Conservation (phyloP, 1,284 basidiomycete genomes). For the Trichosporon sp. region DNA sequence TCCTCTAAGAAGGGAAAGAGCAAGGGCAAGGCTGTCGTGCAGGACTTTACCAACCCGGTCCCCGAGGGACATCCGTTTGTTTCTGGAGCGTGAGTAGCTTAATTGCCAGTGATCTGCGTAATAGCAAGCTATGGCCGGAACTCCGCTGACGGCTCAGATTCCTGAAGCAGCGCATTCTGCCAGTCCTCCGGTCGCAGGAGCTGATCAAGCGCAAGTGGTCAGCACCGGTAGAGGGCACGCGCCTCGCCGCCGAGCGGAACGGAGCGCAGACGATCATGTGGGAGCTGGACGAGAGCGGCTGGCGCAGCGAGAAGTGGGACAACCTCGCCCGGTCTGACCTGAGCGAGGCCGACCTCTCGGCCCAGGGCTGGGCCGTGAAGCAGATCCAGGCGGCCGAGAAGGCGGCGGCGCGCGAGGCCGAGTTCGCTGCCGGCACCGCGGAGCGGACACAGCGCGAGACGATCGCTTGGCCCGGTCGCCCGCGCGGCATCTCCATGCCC, state of each 20-base stretch:
- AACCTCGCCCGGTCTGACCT: neutral
- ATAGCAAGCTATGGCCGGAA: neutral
- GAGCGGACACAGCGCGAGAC: slow-evolving; percentile 25
- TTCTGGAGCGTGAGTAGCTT: slow-evolving; percentile 40
- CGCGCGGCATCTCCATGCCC: slow-evolving; percentile 27
- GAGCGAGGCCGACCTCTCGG: slow-evolving; percentile 8
- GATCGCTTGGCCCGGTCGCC: slow-evolving; percentile 26
- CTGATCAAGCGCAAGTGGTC: slow-evolving; percentile 26
- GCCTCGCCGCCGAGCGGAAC: neutral
- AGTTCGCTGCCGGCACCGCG: neutral
- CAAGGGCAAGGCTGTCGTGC: slow-evolving; percentile 9
- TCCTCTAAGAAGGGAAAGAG: neutral
- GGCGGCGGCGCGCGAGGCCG: neutral
- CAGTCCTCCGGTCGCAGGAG: slow-evolving; percentile 32
- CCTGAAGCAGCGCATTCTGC: slow-evolving; percentile 40
- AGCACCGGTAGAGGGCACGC: neutral
- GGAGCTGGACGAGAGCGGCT: neutral
- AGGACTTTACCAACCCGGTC: slow-evolving; percentile 7
- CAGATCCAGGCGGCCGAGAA: neutral
- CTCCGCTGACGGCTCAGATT: slow-evolving; percentile 28
- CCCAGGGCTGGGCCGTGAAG: neutral
- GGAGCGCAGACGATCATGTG: slow-evolving; percentile 11
- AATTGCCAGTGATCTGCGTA: neutral
- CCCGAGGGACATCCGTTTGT: slow-evolving; percentile 39
- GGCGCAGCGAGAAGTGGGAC: slow-evolving; percentile 1